Conservation (phyloP, 805 yeast species). For the Kazachstania psychrophila region DNA sequence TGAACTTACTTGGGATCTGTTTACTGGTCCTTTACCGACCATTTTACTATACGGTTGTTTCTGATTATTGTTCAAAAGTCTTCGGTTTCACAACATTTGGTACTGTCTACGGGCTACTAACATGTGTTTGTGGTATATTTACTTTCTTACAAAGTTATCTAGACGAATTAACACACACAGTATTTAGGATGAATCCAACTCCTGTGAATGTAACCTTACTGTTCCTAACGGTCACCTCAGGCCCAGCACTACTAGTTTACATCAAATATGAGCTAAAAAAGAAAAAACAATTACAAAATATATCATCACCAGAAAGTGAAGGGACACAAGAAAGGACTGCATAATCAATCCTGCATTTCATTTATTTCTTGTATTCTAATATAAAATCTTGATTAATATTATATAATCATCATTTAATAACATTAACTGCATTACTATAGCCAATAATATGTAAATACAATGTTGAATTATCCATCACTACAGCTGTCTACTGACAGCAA, state of each 20-base stretch:
- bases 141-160: constrained; percentile 63
- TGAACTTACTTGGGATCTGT: constrained; percentile 61
- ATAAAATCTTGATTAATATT: too few species aligned
- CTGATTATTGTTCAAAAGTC: constrained; percentile 86
- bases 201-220: constrained; percentile 63
- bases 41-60: constrained; percentile 83
- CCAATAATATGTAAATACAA: too few species aligned
- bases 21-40: constrained; percentile 79
- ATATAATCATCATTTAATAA: not conserved
- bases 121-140: constrained; percentile 72
- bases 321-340: too few species aligned
- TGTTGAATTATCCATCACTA: too few species aligned
- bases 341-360: too few species aligned
- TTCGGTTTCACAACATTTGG: constrained; percentile 92
- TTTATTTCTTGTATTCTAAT: too few species aligned
- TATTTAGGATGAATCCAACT: constrained; percentile 63
- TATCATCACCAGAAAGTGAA: too few species aligned
- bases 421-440: not conserved
- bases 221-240: constrained; percentile 37
- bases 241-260: constrained; percentile 5
- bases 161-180: constrained; percentile 61
- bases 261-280: constrained; percentile 1
- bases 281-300: too few species aligned
- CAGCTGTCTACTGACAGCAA: too few species aligned
- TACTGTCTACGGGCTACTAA: constrained; percentile 78